Evolutionary conservation across 352 stramenopile genomes (phyloP), one percentile per base, ranked within the genome.

Genomic region (Phytophthora lateralis): DNA sequence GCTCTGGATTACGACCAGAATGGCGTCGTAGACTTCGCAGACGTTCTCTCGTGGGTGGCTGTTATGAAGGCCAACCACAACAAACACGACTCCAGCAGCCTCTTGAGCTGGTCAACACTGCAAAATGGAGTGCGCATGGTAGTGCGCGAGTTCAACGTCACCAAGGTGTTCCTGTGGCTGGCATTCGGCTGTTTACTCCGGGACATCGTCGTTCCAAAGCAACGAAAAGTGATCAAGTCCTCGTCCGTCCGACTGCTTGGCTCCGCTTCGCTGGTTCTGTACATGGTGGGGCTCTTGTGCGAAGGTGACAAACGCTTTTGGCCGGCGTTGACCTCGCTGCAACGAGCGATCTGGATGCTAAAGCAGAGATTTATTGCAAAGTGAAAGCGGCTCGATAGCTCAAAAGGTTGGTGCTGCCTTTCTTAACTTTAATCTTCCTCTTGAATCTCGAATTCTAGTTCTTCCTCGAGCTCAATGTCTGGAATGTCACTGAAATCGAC

Each of bases 1-100:
- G 84, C 83, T 34, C 71, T 95, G 14, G 85, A 95, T 61, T 93
- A 79, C 41, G 84, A 95, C 30, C 60, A 62, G 27, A 88, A 93
- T 45, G 83, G 85, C 3, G 67, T 85, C 0, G 83, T 93, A 7
- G 83, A 95, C 50, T 90, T 95, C 47, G 59, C 49, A 3, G 85
- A 95, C 61, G 83, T 95, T 42, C 60, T 95, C 3, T 92, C 82
- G 3, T 93, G 85, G 80, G 74, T 73, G 0, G 80, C 82, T 0
- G 75, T 90, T 27, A 85, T 95, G 71, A 95, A 95, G 53, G 63
- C 54, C 5, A 84, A 84, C 17, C 69, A 88, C 54, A 66, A 86
- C 17, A 59, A 69, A 0, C 47, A 45, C 18, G 57, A 73, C 2
- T 71, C 57, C 2, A 61, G 21, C 30, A 46, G 42, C n/a, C 32